These are phyloP conservation scores for Naganishia randhawae DNA, from an alignment of 768 basidiomycete genomes.

Conservation along the genomic window DNA sequence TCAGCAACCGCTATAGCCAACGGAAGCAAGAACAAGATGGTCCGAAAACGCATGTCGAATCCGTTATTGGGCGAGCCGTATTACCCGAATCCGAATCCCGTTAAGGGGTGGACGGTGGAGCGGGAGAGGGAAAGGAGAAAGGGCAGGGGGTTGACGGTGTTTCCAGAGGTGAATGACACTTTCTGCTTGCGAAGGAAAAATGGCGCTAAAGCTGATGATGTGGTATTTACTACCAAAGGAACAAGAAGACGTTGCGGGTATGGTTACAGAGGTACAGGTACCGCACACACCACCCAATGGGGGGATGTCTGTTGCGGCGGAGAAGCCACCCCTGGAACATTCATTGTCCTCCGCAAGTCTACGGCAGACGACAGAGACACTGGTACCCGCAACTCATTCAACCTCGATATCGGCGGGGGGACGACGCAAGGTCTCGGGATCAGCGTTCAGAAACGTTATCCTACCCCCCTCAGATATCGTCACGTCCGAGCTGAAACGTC, in stretches of 20 bases:
- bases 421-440: slow-evolving; percentile 10
- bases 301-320: background rate
- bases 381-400: background rate
- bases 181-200: background rate
- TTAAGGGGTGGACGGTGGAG: slow-evolving; percentile 14
- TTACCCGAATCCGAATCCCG: slow-evolving; percentile 28
- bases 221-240: background rate
- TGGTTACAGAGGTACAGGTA: too few relatives aligned
- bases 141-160: background rate
- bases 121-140: background rate
- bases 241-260: background rate
- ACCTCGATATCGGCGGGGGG: background rate
- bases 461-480: slow-evolving; percentile 2
- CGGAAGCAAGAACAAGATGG: background rate
- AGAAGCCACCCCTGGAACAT: background rate
- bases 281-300: background rate
- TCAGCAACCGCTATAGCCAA: background rate
- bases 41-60: slow-evolving; percentile 21
- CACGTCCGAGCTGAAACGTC: slow-evolving; percentile 6
- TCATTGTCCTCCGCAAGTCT: background rate
- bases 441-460: slow-evolving; percentile 13
- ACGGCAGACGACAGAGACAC: too few relatives aligned
- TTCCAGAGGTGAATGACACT: slow-evolving; percentile 8
- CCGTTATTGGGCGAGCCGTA: slow-evolving; percentile 26
- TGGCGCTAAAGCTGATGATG: background rate